Base-by-base conservation (phyloP, 2,329 filamentous ascomycete genomes). In the Colletotrichum tropicale region DNA sequence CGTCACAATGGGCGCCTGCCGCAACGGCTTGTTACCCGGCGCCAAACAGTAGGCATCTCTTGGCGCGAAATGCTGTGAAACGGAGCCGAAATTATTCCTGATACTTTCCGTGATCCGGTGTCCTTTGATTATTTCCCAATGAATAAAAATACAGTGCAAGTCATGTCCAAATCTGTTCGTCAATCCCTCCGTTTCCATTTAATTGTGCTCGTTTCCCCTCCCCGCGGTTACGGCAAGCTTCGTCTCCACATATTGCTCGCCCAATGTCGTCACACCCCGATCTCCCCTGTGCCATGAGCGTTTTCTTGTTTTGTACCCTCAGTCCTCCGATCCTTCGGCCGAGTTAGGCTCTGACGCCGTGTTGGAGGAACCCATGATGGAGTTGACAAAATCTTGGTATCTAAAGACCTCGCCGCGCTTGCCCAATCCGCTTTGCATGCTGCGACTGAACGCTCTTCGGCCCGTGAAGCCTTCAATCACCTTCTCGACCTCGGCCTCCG, bases 331-430 rank as follows among this genome's bases (percentile, higher is more conserved):
- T 24, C 78, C 79, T 36, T 85, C 81, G 75, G 71, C 76, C 61
- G 76, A 77, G 30, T 72, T 68, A 43, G 77, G 77, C 62, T 86
- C 86, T 5, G 84, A 81, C 32, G 83, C 85, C 69, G 82, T 71
- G 55, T 85, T 90, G 12, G 89, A 48, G n/a, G 43, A 88, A 4
- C 93, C 92, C 79, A 91, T 88, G 66, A 94, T 87, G 30, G 91
- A 93, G 77, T 89, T 91, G 77, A 98, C 95, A 86, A 98, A 98
- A 74, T 99, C 97, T 77, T 95, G 92, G 83, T 98, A 99, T 81
- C 93, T 92, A 85, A 99, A 98, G 1, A 98, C 96, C 76, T 98
- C 96, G 1, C 95, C 95, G 77, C 94, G 90, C 81, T 93, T 94
- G 73, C 89, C 85, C 81, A 93, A 77, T 76, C 91, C 85, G 77